Percentiles rank a stretch among this genome's conserved stretches.
phyloP scores from a whole-genome alignment of 2,329 filamentous ascomycete species.

The Aspergillus ruber region DNA sequence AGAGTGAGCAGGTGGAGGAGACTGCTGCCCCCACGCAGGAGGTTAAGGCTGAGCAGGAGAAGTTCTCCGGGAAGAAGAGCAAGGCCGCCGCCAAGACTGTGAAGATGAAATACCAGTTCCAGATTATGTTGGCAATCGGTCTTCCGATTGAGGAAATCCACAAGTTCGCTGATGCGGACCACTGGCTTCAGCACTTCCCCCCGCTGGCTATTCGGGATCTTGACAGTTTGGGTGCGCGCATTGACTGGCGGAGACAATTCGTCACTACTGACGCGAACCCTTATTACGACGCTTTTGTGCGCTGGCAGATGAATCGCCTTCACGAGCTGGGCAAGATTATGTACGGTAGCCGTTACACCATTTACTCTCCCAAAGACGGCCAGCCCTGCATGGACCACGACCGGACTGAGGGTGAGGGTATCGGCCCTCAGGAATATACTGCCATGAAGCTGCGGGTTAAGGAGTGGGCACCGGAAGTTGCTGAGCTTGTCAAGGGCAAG shows the following conservation, averaged over 20 bases:
- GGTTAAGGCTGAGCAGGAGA: conserved; percentile 74
- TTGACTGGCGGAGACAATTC: conserved; percentile 89
- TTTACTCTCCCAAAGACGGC: conserved; percentile 85
- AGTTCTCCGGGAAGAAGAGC: conserved; percentile 87
- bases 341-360: conserved; percentile 86
- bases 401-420: conserved; percentile 70
- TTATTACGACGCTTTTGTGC: conserved; percentile 90
- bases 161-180: conserved; percentile 79
- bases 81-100: conserved; percentile 86
- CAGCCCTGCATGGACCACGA: conserved; percentile 88
- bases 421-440: conserved; percentile 85
- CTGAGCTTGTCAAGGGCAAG: conserved; percentile 66
- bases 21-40: conserved; percentile 58
- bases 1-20: conserved; percentile 48
- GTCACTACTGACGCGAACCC: conserved; percentile 95
- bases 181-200: conserved; percentile 92
- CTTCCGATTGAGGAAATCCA: conserved; percentile 82
- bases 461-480: conserved; percentile 76
- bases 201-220: conserved; percentile 71
- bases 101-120: conserved; percentile 92
- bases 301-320: conserved; percentile 95
- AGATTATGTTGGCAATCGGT: conserved; percentile 88
- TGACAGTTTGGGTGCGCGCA: conserved; percentile 73
- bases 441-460: conserved; percentile 85
- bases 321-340: conserved; percentile 88